Percentiles rank a stretch among this genome's conserved stretches.
These are phyloP conservation scores for Kappamyces sp. DNA, from an alignment of 192 early-diverging fungal genomes.

Conservation along the genomic window DNA sequence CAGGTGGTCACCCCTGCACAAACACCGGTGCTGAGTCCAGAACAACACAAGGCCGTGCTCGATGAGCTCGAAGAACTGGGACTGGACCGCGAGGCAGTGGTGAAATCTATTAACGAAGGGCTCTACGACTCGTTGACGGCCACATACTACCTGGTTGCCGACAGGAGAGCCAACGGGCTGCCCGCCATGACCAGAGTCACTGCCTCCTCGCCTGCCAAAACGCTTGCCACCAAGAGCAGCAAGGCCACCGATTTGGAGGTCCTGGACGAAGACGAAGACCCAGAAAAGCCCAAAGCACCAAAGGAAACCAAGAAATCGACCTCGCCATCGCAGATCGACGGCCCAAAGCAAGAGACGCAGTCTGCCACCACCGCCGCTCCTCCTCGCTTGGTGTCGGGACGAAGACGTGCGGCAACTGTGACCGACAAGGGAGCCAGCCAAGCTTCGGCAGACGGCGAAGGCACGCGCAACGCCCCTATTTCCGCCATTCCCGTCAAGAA, in stretches of 20 bases:
- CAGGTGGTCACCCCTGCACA: constrained; percentile 13
- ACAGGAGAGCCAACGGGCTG: constrained; percentile 28
- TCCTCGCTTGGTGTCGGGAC: not conserved
- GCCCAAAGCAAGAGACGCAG: too few relatives aligned
- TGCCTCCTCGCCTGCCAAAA: too few relatives aligned
- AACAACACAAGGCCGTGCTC: constrained; percentile 41
- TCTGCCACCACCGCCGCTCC: constrained; percentile 11
- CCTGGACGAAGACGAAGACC: constrained; percentile 21
- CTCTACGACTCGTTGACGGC: constrained; percentile 50
- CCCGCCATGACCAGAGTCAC: not conserved
- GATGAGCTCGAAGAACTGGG: constrained; percentile 53
- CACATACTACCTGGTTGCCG: constrained; percentile 51
- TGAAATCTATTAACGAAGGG: constrained; percentile 42
- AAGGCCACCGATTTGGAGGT: constrained; percentile 23
- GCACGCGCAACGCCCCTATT: too few relatives aligned
- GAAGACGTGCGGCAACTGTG: constrained; percentile 9
- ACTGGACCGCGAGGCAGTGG: constrained; percentile 34
- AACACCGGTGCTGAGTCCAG: constrained; percentile 28
- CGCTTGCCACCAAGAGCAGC: constrained; percentile 15
- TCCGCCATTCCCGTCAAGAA: too few relatives aligned
- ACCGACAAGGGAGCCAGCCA: not conserved
- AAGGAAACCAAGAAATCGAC: not conserved
- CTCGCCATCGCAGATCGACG: too few relatives aligned
- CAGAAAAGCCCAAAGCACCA: not conserved
- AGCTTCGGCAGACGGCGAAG: too few relatives aligned